Base-by-base conservation (phyloP, 257 asterid species). In the Capsicum pubescens region DNA sequence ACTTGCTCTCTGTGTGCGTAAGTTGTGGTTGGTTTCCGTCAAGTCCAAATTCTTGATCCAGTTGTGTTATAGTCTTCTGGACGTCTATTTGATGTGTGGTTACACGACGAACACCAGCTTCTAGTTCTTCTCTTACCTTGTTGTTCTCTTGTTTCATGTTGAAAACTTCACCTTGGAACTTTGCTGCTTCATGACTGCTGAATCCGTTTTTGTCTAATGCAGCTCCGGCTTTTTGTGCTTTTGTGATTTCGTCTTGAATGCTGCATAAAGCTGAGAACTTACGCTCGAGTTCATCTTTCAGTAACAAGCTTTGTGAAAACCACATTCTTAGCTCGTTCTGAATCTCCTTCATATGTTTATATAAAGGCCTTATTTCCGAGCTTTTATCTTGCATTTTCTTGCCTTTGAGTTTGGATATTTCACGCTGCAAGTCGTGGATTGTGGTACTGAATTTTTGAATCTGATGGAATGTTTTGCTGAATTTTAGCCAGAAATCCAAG, bases 111-210 rank as follows among this genome's bases (percentile, higher is more conserved):
- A 86, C 85, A 39, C 97, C 97, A 6, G 94, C 81, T 83, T 92
- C 91, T 15, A 96, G 88, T 84, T 96, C 98, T 57, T 91, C 93
- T 76, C 90, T 91, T 5, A 96, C 97, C 92, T 90, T 94, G 76
- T 90, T 94, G 88, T 94, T 96, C 84, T 94, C 99, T 70, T 93
- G 98, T 87, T 93, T 93, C 99, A 94, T 94, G 91, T 91, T 93
- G 90, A 91, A 48, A 72, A 93, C 85, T 91, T 95, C 98, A 39
- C 98, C 99, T 84, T 94, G 98, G 81, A 94, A 84, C 78, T 91
- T 94, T 81, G 99, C 99, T 63, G 99, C 99, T 86, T 94, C 95
- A 83, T 93, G 97, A 86, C 92, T 93, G 71, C 92, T 90, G 87
- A 96, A 90, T 69, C 61, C 84, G 63, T 89, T 90, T 66, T 91